These are phyloP conservation scores for Sporothrix brunneoviolacea DNA, from an alignment of 2,329 filamentous ascomycete genomes.

Conservation along the genomic window DNA sequence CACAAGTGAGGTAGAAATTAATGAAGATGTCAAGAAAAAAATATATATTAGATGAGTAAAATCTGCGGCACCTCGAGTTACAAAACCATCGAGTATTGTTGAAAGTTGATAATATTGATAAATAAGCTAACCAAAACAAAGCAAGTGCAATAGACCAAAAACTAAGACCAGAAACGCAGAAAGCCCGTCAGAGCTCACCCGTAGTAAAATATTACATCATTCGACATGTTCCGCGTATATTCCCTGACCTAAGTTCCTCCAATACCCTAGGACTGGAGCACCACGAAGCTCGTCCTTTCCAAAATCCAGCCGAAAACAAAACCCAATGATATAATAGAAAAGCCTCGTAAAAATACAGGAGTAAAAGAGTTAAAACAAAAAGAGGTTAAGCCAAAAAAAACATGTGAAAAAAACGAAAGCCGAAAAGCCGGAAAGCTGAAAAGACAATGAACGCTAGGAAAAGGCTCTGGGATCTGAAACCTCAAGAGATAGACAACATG, in stretches of 20 bases:
- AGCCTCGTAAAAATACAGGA: constrained; percentile 3
- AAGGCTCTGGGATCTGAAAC: too few species aligned
- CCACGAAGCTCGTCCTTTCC: neutral
- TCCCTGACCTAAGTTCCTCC: neutral
- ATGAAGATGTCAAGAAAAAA: too few species aligned
- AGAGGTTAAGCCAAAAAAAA: neutral
- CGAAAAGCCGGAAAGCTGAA: too few species aligned
- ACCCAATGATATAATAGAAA: constrained; percentile 4
- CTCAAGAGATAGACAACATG: too few species aligned
- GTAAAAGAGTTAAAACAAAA: neutral
- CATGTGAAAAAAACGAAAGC: neutral
- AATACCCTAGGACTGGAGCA: neutral
- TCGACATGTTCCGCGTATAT: constrained; percentile 7
- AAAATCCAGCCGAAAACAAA: neutral
- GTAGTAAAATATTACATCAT: constrained; percentile 6
- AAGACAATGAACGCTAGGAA: too few species aligned
- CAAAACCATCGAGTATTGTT: too few species aligned
- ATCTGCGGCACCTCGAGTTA: too few species aligned
- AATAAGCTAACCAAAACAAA: neutral
- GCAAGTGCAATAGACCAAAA: neutral
- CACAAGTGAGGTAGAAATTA: too few species aligned
- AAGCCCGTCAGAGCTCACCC: neutral
- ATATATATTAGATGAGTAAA: too few species aligned
- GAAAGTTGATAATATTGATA: neutral
- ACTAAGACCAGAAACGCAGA: neutral